Evolutionary conservation across 331 rosid species (phyloP).

Genomic region (Cydonia oblonga): DNA sequence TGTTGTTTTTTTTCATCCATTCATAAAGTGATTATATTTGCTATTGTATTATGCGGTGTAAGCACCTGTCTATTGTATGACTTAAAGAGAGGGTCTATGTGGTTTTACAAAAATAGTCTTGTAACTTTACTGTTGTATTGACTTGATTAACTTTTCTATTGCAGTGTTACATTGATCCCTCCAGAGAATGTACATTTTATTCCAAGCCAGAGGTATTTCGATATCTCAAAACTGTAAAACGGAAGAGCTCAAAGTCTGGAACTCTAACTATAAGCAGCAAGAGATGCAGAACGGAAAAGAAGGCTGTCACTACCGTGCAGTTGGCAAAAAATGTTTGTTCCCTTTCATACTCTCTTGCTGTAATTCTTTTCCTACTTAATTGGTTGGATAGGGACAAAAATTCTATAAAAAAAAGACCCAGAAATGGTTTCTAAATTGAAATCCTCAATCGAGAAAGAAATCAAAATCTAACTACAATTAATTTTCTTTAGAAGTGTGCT

Average conservation of each 20-base stretch:
- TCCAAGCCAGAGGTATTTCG: slow-evolving; percentile 79
- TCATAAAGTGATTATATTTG: background rate
- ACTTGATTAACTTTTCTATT: slow-evolving; percentile 11
- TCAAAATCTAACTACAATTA: background rate
- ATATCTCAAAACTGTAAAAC: slow-evolving; percentile 44
- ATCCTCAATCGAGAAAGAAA: background rate
- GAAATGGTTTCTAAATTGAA: background rate
- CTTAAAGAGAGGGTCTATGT: background rate
- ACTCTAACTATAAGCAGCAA: slow-evolving; percentile 30
- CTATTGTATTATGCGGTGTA: background rate
- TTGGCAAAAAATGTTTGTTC: slow-evolving; percentile 43
- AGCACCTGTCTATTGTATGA: background rate
- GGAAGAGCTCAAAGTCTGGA: slow-evolving; percentile 15
- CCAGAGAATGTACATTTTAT: slow-evolving; percentile 49
- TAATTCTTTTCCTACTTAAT: background rate
- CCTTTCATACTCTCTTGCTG: background rate
- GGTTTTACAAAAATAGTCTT: background rate
- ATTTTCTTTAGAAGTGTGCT: background rate
- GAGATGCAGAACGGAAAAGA: slow-evolving; percentile 23
- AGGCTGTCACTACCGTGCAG: slow-evolving; percentile 5
- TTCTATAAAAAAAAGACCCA: background rate
- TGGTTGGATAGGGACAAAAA: background rate
- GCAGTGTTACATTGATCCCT: slow-evolving; percentile 71
- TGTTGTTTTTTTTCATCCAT: no score
- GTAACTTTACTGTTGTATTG: background rate